phyloP scores from a whole-genome alignment of 306 rosid genomes.

The Clitoria ternatea region DNA sequence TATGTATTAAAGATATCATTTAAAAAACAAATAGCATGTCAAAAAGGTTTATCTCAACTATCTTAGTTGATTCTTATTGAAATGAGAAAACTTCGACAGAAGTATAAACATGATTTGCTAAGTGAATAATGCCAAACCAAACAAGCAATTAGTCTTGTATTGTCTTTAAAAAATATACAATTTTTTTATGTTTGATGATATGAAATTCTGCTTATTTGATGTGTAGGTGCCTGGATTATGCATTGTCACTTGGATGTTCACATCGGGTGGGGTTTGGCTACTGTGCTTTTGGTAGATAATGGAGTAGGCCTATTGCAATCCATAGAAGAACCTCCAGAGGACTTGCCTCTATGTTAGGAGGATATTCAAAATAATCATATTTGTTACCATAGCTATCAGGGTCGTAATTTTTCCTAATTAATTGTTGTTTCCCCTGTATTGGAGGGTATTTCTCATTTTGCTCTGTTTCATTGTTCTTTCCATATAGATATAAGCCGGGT shows the following conservation, averaged over 20 bases:
- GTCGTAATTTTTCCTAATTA: slow-evolving; percentile 22
- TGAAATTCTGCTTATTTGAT: background rate
- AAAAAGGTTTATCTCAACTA: too few relatives aligned
- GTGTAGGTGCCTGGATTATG: slow-evolving; percentile 78
- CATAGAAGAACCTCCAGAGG: slow-evolving; percentile 73
- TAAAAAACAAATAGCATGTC: too few relatives aligned
- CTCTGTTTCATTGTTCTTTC: slow-evolving; percentile 27
- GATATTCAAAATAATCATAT: background rate
- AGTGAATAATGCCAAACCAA: too few relatives aligned
- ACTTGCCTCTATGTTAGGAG: slow-evolving; percentile 68
- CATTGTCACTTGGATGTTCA: slow-evolving; percentile 98
- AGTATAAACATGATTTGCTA: too few relatives aligned
- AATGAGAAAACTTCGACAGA: too few relatives aligned
- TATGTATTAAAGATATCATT: too few relatives aligned
- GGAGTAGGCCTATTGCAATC: slow-evolving; percentile 70
- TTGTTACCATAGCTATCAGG: background rate
- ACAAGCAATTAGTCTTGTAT: too few relatives aligned
- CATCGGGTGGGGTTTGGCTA: slow-evolving; percentile 87
- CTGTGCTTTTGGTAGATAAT: slow-evolving; percentile 78
- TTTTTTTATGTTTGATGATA: background rate
- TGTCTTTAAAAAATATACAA: background rate
- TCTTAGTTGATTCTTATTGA: too few relatives aligned
- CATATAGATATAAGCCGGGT: slow-evolving; percentile 11
- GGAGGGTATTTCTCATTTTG: slow-evolving; percentile 20
- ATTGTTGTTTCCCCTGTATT: slow-evolving; percentile 43